phyloP scores from a whole-genome alignment of 2,329 filamentous ascomycete species.

The Colletotrichum tamarilloi region DNA sequence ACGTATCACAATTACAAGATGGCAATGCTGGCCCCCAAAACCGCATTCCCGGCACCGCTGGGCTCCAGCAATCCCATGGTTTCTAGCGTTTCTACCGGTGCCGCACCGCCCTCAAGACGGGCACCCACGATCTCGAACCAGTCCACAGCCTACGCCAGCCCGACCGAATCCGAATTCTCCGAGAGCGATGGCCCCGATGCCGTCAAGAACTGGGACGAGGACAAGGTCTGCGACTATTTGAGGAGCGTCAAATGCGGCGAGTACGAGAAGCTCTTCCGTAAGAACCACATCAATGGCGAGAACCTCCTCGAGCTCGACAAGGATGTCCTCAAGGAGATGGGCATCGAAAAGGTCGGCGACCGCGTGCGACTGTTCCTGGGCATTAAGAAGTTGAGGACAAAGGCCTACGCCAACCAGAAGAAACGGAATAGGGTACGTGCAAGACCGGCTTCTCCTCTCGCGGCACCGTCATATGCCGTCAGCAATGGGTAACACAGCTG shows the following conservation, averaged over 20 bases:
- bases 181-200: constrained; percentile 82
- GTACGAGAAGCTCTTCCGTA: constrained; percentile 89
- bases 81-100: constrained; percentile 58
- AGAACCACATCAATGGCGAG: constrained; percentile 97
- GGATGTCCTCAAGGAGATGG: constrained; percentile 95
- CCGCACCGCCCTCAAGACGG: constrained; percentile 64
- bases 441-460: background rate
- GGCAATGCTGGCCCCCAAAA: constrained; percentile 84
- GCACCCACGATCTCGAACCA: constrained; percentile 59
- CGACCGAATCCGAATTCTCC: constrained; percentile 93
- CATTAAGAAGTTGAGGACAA: constrained; percentile 85
- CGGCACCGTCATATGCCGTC: background rate
- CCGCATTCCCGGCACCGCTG: constrained; percentile 72
- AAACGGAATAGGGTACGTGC: constrained; percentile 84
- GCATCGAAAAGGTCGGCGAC: constrained; percentile 97
- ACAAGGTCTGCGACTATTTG: constrained; percentile 90
- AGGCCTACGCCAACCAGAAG: constrained; percentile 80
- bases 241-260: constrained; percentile 91
- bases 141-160: constrained; percentile 76
- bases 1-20: constrained; percentile 53
- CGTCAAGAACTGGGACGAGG: constrained; percentile 90
- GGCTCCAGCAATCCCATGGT: constrained; percentile 57
- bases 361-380: constrained; percentile 89
- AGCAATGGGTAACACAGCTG: constrained; percentile 1
- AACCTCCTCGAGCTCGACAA: constrained; percentile 98